These are phyloP conservation scores for Ottelia alismoides DNA, from an alignment of 106 monocot species.

Conservation along the genomic window DNA sequence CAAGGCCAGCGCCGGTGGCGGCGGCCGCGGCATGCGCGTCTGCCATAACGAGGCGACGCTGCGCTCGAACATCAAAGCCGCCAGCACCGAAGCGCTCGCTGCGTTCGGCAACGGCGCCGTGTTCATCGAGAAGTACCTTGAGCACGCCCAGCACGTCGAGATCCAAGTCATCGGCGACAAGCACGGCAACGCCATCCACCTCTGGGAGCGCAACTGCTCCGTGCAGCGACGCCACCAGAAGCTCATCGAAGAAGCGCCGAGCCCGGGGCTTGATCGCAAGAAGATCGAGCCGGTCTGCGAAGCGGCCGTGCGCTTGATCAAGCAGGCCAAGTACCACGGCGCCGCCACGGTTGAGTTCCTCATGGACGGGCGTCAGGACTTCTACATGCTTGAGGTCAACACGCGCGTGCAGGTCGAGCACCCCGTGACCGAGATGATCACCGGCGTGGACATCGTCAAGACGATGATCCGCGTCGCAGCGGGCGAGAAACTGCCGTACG, in stretches of 20 bases:
- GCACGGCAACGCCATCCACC: background rate
- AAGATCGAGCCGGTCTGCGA: background rate
- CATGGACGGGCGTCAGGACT: background rate
- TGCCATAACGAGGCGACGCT: background rate
- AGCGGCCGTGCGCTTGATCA: background rate
- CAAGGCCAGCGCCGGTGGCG: background rate
- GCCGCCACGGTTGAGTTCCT: background rate
- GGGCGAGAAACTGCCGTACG: background rate
- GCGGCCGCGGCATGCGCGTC: background rate
- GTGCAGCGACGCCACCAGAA: no score
- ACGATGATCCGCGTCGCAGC: background rate
- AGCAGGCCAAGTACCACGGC: background rate
- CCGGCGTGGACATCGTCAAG: background rate
- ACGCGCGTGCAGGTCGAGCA: slow-evolving; percentile 1
- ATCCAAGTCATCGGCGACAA: background rate
- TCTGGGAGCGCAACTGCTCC: background rate
- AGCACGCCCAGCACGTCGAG: background rate
- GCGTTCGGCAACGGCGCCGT: no score
- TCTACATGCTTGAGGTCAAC: background rate
- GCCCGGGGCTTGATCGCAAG: background rate
- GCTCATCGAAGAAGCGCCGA: slow-evolving; percentile 1
- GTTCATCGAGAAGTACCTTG: background rate
- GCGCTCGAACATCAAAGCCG: background rate
- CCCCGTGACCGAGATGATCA: background rate
- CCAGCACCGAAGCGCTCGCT: background rate